Evolutionary conservation across 2,329 filamentous ascomycete genomes (phyloP), one percentile per base, ranked within the genome.

Genomic region (Hypoxylon sp.): DNA sequence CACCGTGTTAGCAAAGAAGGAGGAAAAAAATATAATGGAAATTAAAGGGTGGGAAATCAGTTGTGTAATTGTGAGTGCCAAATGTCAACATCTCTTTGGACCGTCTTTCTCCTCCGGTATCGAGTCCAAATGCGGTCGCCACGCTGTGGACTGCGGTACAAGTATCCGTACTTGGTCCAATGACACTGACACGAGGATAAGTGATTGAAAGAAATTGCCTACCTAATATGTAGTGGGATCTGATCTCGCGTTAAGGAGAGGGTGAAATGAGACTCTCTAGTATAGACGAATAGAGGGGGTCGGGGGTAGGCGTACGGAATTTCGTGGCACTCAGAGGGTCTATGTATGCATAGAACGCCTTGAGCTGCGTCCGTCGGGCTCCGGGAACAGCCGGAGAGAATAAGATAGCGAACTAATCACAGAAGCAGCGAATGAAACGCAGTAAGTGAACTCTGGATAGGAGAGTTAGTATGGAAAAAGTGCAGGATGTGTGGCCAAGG

Each of bases 41-140:
- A 64, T 60, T 37, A 61, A 58, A 39, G 23, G 41, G 53, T 43
- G 53, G 48, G 7, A 52, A 63, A 55, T 53, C 37, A 63, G 64
- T 65, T 37, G 67, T 69, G 65, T 70, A 65, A 70, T 68, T 51
- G 25, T 54, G 16, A 52, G 52, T 64, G 69, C 51, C 69, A 71
- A 59, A 55, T 71, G 69, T 67, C 64, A 61, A 45, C 30, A 45
- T 53, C 60, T 69, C 63, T 62, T 71, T 71, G 69, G 69, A 56
- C 45, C 46, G 5, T 34, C 25, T 14, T 63, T 55, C 19, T 51
- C 29, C 39, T 51, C 48, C 47, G 62, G 39, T 27, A 47, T 57
- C 34, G 12, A 68, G 59, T 61, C 54, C 53, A 19, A 52, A 63
- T 51, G 30, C 47, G 39, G 61, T 48, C 34, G 65, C 61, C 64